These are phyloP conservation scores for Zhuliangozyma parablackwelliae DNA, from an alignment of 1,139 yeast species.

Conservation along the genomic window DNA sequence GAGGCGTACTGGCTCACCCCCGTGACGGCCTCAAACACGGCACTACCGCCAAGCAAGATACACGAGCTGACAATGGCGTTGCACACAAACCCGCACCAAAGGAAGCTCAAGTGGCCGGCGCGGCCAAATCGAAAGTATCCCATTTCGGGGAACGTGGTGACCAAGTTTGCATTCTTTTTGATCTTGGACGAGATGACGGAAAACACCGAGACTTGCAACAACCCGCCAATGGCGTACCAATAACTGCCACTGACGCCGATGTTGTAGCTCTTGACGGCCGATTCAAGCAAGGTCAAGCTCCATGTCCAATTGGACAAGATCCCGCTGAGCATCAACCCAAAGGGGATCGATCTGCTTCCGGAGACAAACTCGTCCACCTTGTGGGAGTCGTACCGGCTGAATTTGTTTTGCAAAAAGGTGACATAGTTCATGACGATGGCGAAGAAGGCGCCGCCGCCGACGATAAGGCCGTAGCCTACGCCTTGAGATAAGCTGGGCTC, in stretches of 20 bases:
- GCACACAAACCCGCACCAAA: slow-evolving; percentile 34
- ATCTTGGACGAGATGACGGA: slow-evolving; percentile 32
- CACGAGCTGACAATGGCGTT: slow-evolving; percentile 35
- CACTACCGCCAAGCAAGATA: slow-evolving; percentile 35
- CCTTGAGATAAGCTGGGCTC: slow-evolving; percentile 29
- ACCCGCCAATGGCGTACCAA: slow-evolving; percentile 33
- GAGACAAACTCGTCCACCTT: slow-evolving; percentile 34
- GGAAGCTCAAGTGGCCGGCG: slow-evolving; percentile 30
- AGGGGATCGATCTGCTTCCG: slow-evolving; percentile 30
- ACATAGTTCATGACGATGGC: slow-evolving; percentile 27
- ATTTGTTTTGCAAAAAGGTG: slow-evolving; percentile 27
- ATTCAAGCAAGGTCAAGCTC: slow-evolving; percentile 27
- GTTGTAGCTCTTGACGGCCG: slow-evolving; percentile 6
- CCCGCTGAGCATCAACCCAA: slow-evolving; percentile 29
- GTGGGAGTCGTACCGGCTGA: slow-evolving; percentile 19
- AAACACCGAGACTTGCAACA: slow-evolving; percentile 33
- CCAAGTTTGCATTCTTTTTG: slow-evolving; percentile 33
- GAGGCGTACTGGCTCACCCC: slow-evolving; percentile 34
- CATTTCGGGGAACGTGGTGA: slow-evolving; percentile 39
- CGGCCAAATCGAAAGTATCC: slow-evolving; percentile 33
- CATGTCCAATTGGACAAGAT: slow-evolving; percentile 37
- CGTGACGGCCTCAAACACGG: slow-evolving; percentile 32
- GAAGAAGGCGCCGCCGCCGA: slow-evolving; percentile 32
- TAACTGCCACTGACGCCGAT: slow-evolving; percentile 25
- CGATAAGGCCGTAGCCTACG: slow-evolving; percentile 31